A percentile compares a stretch with the other conserved stretches of the same genome.
Evolutionary conservation across 2,329 filamentous ascomycete species (phyloP).

Genomic region (Monosporascus sp.): DNA sequence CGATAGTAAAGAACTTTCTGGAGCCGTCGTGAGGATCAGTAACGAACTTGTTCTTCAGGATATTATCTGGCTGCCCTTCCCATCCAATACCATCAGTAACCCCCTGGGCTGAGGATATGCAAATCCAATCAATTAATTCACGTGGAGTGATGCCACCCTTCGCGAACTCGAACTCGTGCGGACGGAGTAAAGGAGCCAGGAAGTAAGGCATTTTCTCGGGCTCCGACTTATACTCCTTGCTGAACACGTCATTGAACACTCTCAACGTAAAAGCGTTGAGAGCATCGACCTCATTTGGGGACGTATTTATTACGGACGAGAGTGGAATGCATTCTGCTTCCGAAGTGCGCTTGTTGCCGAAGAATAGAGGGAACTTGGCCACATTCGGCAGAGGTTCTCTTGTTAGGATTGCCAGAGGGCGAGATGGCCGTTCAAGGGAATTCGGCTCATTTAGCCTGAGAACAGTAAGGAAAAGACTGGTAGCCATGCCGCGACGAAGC

Average conservation of each 20-base stretch:
- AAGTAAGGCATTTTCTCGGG: slow-evolving; percentile 72
- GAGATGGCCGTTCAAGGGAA: slow-evolving; percentile 53
- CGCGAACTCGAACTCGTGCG: slow-evolving; percentile 24
- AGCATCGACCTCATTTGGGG: slow-evolving; percentile 39
- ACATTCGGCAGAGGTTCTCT: slow-evolving; percentile 58
- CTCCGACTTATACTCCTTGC: slow-evolving; percentile 70
- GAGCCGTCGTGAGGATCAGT: slow-evolving; percentile 58
- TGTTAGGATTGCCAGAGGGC: slow-evolving; percentile 66
- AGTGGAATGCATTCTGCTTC: slow-evolving; percentile 47
- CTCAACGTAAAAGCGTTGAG: slow-evolving; percentile 70
- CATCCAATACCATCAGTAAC: slow-evolving; percentile 30
- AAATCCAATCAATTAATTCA: slow-evolving; percentile 55
- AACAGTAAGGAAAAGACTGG: slow-evolving; percentile 54
- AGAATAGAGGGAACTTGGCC: slow-evolving; percentile 66
- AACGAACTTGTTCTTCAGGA: slow-evolving; percentile 50
- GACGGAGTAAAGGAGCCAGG: slow-evolving; percentile 54
- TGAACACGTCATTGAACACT: slow-evolving; percentile 80
- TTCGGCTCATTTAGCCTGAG: slow-evolving; percentile 54
- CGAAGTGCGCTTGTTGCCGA: slow-evolving; percentile 59
- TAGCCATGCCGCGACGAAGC: slow-evolving; percentile 45
- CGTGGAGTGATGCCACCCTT: slow-evolving; percentile 12
- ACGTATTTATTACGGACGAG: slow-evolving; percentile 35
- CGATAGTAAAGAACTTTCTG: slow-evolving; percentile 53
- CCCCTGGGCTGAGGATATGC: slow-evolving; percentile 38
- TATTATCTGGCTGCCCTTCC: slow-evolving; percentile 39